Conservation (phyloP, 208 protist genomes). For the Acanthamoeba royreba region DNA sequence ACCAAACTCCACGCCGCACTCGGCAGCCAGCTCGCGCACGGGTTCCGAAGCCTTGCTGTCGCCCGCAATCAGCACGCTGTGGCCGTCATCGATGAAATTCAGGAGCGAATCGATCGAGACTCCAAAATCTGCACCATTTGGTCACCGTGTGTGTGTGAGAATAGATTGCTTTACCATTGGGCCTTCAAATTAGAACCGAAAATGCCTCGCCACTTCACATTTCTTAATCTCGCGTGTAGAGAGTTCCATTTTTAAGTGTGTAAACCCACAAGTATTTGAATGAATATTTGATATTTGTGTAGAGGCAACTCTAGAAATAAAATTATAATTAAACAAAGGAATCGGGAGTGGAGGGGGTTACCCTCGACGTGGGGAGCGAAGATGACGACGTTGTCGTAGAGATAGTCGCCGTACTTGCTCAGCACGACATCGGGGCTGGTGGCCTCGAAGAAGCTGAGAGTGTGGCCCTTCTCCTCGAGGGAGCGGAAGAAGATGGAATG, state of each 20-base stretch:
- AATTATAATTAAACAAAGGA: not conserved
- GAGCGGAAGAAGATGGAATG: slow-evolving; percentile 64
- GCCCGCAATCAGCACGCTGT: slow-evolving; percentile 69
- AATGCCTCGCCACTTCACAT: too few species aligned
- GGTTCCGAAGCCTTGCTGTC: slow-evolving; percentile 42
- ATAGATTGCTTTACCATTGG: too few species aligned
- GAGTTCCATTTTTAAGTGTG: not conserved
- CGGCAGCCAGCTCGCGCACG: slow-evolving; percentile 62
- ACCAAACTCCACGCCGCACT: slow-evolving; percentile 69
- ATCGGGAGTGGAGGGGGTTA: not conserved
- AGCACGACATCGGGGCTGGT: slow-evolving; percentile 35
- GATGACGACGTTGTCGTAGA: slow-evolving; percentile 70
- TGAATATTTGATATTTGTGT: not conserved
- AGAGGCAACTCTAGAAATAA: not conserved
- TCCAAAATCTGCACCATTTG: slow-evolving; percentile 53
- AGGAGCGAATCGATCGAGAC: slow-evolving; percentile 47
- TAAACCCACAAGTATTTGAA: not conserved
- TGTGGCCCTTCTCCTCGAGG: slow-evolving; percentile 51
- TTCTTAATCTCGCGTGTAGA: too few species aligned
- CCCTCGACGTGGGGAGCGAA: slow-evolving; percentile 63
- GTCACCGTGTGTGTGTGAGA: too few species aligned
- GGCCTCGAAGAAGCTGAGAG: slow-evolving; percentile 53
- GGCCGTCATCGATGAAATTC: slow-evolving; percentile 70
- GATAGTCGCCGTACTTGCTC: slow-evolving; percentile 65
- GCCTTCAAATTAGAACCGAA: too few species aligned